These are phyloP conservation scores for Penicillium freii DNA, from an alignment of 2,329 filamentous ascomycete genomes.

Conservation along the genomic window DNA sequence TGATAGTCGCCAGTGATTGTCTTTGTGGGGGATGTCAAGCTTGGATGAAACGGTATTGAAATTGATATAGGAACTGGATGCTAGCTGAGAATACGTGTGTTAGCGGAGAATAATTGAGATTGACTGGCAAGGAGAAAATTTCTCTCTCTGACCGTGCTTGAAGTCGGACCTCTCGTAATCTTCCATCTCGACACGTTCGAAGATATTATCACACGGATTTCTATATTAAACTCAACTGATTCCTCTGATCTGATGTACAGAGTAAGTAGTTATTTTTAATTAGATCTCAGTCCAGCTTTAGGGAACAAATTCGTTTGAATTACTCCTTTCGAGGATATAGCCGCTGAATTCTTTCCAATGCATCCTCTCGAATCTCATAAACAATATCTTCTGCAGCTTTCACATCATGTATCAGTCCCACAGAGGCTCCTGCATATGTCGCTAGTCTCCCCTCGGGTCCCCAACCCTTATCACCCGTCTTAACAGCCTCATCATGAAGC, in stretches of 20 bases:
- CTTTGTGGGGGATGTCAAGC: not conserved
- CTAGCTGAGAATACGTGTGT: not conserved
- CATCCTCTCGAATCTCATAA: conserved; percentile 20
- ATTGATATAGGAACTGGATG: not conserved
- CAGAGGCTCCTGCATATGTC: conserved; percentile 50
- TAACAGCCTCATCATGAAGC: conserved; percentile 43
- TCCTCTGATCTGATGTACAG: not conserved
- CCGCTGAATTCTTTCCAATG: conserved; percentile 11
- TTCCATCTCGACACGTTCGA: not conserved
- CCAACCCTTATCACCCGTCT: conserved; percentile 48
- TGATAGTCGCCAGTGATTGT: not conserved
- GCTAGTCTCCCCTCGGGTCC: conserved; percentile 50
- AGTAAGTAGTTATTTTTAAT: not conserved
- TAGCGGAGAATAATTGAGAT: not conserved
- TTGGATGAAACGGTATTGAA: not conserved
- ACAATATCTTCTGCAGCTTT: conserved; percentile 44
- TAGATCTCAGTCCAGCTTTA: not conserved
- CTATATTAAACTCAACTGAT: not conserved
- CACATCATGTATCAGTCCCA: conserved; percentile 48
- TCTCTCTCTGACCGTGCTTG: not conserved
- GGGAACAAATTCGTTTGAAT: not conserved
- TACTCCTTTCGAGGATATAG: not conserved
- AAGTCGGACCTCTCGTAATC: not conserved
- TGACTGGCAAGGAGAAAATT: not conserved
- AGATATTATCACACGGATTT: not conserved